phyloP scores from a whole-genome alignment of 202 grass and related monocot species.

The Eragrostis tef region DNA sequence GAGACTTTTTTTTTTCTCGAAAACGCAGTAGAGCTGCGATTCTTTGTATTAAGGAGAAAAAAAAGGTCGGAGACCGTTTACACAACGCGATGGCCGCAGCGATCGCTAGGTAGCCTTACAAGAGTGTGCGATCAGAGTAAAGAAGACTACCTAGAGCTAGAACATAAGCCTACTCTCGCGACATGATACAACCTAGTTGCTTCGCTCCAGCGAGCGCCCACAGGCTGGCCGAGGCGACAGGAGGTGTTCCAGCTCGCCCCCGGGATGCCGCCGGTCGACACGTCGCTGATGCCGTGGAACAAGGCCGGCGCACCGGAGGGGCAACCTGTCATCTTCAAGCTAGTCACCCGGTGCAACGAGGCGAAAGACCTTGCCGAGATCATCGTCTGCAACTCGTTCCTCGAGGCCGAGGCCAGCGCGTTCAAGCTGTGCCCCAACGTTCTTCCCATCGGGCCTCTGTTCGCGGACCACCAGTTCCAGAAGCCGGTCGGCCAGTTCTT shows the following conservation, averaged over 20 bases:
- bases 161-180: no score
- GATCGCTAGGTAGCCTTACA: no score
- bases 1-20: no score
- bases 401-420: constrained; percentile 38
- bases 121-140: no score
- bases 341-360: constrained; percentile 27
- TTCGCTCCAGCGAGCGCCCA: no score
- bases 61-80: no score
- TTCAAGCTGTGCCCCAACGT: constrained; percentile 1
- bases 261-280: constrained; percentile 12
- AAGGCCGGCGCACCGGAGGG: not conserved
- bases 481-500: constrained; percentile 32
- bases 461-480: not conserved
- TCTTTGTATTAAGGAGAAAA: no score
- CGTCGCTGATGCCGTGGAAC: constrained; percentile 38
- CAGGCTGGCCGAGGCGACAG: constrained; percentile 5
- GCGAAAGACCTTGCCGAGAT: constrained; percentile 16
- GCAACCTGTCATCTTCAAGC: constrained; percentile 33
- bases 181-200: no score
- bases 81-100: no score
- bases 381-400: constrained; percentile 58
- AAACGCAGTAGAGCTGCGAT: no score
- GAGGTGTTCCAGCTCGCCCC: constrained; percentile 3
- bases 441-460: constrained; percentile 28
- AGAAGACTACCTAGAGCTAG: no score